Conservation (phyloP, 768 basidiomycete species). For the Gloeophyllum trabeum region DNA sequence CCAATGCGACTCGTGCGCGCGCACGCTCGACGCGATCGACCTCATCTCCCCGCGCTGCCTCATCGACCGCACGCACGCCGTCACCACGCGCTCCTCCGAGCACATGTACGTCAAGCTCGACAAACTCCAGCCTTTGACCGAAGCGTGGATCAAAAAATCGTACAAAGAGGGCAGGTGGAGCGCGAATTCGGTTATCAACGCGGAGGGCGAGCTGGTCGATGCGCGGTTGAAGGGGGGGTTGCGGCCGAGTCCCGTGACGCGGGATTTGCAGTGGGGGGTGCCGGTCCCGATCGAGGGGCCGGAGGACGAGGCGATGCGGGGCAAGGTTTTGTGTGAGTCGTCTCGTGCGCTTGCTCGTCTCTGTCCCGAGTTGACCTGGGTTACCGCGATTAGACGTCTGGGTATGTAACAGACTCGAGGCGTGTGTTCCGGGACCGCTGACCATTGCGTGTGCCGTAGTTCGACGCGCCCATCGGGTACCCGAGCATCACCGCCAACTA, state of each 20-base stretch:
- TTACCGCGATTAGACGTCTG: conserved; percentile 67
- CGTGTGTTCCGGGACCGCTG: too few relatives aligned
- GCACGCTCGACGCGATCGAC: conserved; percentile 89
- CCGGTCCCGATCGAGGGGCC: conserved; percentile 73
- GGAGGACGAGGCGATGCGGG: conserved; percentile 76
- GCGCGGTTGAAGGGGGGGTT: conserved; percentile 79
- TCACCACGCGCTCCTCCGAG: conserved; percentile 65
- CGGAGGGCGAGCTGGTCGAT: conserved; percentile 82
- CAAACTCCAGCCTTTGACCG: conserved; percentile 66
- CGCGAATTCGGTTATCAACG: conserved; percentile 82
- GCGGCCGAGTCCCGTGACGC: conserved; percentile 81
- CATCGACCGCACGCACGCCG: conserved; percentile 67
- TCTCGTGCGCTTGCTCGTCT: neutral
- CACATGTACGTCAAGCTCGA: conserved; percentile 93
- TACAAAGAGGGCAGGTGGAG: conserved; percentile 86
- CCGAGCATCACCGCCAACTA: conserved; percentile 95
- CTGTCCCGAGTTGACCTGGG: neutral
- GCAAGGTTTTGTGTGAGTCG: conserved; percentile 91
- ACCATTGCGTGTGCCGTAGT: too few relatives aligned
- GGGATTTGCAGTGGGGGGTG: conserved; percentile 95
- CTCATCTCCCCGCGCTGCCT: conserved; percentile 93
- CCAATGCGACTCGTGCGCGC: conserved; percentile 90
- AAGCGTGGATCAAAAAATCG: conserved; percentile 80
- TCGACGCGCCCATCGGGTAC: conserved; percentile 95
- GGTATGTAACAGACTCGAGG: conserved; percentile 39